Conservation (phyloP, 345 rosid species). For the Eucalyptus polybractea region DNA sequence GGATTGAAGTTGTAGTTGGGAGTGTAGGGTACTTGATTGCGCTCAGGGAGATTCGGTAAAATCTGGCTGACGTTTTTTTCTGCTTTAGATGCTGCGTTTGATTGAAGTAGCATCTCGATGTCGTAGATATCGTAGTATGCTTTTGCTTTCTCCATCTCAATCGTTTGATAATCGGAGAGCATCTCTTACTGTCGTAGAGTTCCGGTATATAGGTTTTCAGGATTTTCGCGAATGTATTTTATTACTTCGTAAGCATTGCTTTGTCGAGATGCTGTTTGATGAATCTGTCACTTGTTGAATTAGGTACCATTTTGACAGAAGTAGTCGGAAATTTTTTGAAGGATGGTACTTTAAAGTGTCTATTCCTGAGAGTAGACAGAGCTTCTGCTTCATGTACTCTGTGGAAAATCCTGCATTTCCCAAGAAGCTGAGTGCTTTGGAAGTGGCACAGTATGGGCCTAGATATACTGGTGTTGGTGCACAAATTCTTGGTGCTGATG, state of each 20-base stretch:
- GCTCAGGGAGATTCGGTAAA: not conserved
- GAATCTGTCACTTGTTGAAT: not conserved
- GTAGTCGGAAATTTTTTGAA: constrained; percentile 57
- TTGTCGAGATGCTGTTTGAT: not conserved
- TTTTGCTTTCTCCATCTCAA: not conserved
- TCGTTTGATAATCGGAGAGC: not conserved
- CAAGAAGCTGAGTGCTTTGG: constrained; percentile 35
- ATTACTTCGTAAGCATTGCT: not conserved
- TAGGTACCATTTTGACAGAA: constrained; percentile 94
- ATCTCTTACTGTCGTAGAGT: not conserved
- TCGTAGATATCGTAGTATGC: not conserved
- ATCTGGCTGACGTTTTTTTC: not conserved
- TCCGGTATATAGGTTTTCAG: not conserved
- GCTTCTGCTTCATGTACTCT: constrained; percentile 93
- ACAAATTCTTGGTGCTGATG: constrained; percentile 88
- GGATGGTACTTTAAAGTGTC: constrained; percentile 97
- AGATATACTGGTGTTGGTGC: constrained; percentile 84
- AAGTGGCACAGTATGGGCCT: constrained; percentile 46
- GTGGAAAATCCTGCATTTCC: constrained; percentile 77
- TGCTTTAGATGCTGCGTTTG: not conserved
- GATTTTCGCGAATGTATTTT: not conserved
- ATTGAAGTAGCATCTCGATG: not conserved
- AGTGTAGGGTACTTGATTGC: not conserved
- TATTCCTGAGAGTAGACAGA: constrained; percentile 71
- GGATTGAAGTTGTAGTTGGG: not conserved